phyloP scores from a whole-genome alignment of 108 stramenopile species.

The Cyclotella sp. region DNA sequence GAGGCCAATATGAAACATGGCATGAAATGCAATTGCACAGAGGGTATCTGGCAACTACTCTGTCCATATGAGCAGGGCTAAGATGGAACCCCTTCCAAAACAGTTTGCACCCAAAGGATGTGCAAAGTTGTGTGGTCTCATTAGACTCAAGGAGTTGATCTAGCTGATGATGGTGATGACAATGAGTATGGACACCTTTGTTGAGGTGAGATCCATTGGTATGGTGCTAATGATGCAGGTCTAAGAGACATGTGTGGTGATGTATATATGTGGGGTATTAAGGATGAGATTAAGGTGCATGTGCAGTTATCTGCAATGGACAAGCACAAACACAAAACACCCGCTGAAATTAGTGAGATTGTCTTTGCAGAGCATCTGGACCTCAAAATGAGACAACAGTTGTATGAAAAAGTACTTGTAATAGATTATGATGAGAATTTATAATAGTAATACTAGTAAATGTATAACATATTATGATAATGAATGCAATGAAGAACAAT shows the following conservation, averaged over 20 bases:
- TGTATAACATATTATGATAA: too few relatives aligned
- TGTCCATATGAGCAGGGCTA: not conserved
- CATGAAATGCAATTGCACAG: not conserved
- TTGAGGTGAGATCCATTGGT: slow-evolving; percentile 9
- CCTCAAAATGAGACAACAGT: slow-evolving; percentile 1
- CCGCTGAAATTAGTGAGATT: slow-evolving; percentile 12
- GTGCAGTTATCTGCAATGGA: slow-evolving; percentile 9
- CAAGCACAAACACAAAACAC: slow-evolving; percentile 4
- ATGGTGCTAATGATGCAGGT: slow-evolving; percentile 8
- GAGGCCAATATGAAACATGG: not conserved
- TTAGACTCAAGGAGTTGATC: too few relatives aligned
- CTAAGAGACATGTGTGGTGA: not conserved
- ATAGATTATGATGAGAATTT: too few relatives aligned
- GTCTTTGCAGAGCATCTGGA: slow-evolving; percentile 2
- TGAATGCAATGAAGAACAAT: too few relatives aligned
- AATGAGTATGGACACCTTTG: too few relatives aligned
- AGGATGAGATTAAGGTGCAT: slow-evolving; percentile 6
- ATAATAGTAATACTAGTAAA: too few relatives aligned
- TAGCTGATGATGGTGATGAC: too few relatives aligned
- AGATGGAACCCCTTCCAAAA: not conserved
- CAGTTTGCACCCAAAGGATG: not conserved
- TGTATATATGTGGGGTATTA: slow-evolving; percentile 9
- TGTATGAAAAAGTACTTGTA: too few relatives aligned
- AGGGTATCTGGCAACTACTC: not conserved
- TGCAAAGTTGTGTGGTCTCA: not conserved